A percentile compares a stretch with the other conserved stretches of the same genome.
Conservation (phyloP, 1,139 yeast species). For the Saccharomyces hybrid region DNA sequence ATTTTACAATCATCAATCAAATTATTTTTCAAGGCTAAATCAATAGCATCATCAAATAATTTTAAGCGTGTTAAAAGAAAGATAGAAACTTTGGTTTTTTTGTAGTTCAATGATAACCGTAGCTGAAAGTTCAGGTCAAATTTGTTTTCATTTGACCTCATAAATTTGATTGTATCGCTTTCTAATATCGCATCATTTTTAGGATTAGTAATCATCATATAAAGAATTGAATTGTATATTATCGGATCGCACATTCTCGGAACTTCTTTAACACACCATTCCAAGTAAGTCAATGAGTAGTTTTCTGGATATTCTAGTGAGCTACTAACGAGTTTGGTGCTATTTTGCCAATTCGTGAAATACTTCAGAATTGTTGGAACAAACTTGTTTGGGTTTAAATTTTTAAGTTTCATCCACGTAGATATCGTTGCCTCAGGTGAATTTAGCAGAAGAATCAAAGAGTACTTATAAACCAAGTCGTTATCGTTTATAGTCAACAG, state of each 20-base stretch:
- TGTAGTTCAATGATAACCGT: constrained; percentile 58
- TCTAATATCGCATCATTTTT: constrained; percentile 30
- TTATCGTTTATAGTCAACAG: constrained; percentile 39
- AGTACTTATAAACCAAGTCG: constrained; percentile 51
- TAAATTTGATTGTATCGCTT: constrained; percentile 41
- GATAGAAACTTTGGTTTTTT: constrained; percentile 58
- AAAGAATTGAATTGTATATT: constrained; percentile 66
- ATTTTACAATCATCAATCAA: constrained; percentile 54
- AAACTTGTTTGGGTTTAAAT: constrained; percentile 48
- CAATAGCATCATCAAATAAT: constrained; percentile 73
- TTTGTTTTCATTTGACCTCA: constrained; percentile 35
- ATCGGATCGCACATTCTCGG: constrained; percentile 39
- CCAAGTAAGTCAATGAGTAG: constrained; percentile 59
- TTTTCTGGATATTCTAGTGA: constrained; percentile 36
- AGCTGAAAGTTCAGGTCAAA: constrained; percentile 66
- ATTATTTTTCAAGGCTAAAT: constrained; percentile 57
- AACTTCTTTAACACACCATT: constrained; percentile 50
- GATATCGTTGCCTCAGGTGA: constrained; percentile 65
- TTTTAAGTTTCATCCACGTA: constrained; percentile 60
- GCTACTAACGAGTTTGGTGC: constrained; percentile 26
- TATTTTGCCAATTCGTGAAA: constrained; percentile 40
- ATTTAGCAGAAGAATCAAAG: constrained; percentile 62
- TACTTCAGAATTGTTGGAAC: constrained; percentile 72
- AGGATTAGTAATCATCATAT: constrained; percentile 45
- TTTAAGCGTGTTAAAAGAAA: constrained; percentile 60